These are phyloP conservation scores for Astrothelium subdiscretum DNA, from an alignment of 495 filamentous ascomycete species.

Conservation along the genomic window DNA sequence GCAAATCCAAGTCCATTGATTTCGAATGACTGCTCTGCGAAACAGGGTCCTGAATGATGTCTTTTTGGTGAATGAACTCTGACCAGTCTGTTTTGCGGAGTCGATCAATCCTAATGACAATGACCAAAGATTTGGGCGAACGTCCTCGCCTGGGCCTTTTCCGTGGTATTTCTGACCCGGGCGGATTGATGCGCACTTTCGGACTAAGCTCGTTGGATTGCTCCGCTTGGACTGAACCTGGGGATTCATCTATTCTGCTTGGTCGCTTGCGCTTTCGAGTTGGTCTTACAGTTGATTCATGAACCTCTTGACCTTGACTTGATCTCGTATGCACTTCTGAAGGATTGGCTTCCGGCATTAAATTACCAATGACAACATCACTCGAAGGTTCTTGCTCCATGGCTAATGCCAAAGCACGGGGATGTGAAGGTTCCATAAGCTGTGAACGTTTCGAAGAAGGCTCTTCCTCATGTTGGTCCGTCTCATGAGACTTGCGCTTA, in stretches of 20 bases:
- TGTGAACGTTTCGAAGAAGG: background rate
- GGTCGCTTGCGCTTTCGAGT: background rate
- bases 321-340: background rate
- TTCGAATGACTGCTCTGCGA: no score
- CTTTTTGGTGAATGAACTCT: no score
- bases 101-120: background rate
- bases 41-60: no score
- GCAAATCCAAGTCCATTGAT: no score
- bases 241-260: background rate
- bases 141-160: background rate
- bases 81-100: background rate
- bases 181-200: background rate
- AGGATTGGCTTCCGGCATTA: background rate
- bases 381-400: background rate
- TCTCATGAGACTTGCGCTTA: background rate
- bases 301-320: background rate
- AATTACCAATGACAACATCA: background rate
- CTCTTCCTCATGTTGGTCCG: background rate
- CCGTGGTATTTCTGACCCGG: background rate
- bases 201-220: background rate
- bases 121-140: background rate
- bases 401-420: no score
- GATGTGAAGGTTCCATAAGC: background rate
- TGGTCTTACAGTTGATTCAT: background rate
- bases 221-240: background rate